phyloP scores from a whole-genome alignment of 2,329 filamentous ascomycete genomes.

The Tolypocladium guangdongense region DNA sequence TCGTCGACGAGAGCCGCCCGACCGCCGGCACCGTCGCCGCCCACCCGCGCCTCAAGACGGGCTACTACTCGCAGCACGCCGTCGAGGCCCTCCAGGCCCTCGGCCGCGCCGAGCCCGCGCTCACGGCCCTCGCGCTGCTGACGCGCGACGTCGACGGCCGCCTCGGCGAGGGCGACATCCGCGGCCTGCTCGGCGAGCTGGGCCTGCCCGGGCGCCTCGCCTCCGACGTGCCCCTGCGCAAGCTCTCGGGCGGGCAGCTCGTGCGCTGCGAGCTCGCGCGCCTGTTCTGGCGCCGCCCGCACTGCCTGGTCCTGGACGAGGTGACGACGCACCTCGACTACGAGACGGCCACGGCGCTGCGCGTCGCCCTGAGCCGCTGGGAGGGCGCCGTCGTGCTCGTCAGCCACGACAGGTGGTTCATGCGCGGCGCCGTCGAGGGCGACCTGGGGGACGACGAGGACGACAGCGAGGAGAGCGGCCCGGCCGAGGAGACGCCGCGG shows the following conservation, averaged over 20 bases:
- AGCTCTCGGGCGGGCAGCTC: conserved; percentile 71
- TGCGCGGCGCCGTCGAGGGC: conserved; percentile 53
- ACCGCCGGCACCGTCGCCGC: conserved; percentile 49
- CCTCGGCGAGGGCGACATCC: conserved; percentile 55
- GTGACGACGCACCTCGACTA: conserved; percentile 80
- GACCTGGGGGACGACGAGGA: conserved; percentile 26
- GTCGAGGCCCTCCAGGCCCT: conserved; percentile 56
- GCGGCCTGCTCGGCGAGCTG: conserved; percentile 55
- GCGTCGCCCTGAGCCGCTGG: conserved; percentile 55
- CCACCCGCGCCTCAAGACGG: conserved; percentile 60
- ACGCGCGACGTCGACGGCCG: conserved; percentile 38
- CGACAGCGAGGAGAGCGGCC: conserved; percentile 22
- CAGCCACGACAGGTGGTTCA: conserved; percentile 74
- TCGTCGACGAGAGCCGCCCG: conserved; percentile 50
- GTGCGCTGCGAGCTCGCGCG: conserved; percentile 55
- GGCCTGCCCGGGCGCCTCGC: conserved; percentile 60
- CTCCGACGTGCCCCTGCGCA: conserved; percentile 61
- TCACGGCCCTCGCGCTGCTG: conserved; percentile 58
- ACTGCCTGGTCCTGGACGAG: conserved; percentile 68
- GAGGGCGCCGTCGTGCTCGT: conserved; percentile 67
- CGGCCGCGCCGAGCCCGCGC: conserved; percentile 32
- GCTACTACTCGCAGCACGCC: conserved; percentile 72
- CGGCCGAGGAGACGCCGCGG: conserved; percentile 31
- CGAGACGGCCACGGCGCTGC: conserved; percentile 64
- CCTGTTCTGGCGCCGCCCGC: conserved; percentile 57